Evolutionary conservation across 1,284 basidiomycete genomes (phyloP).

Genomic region (Sparassis latifolia): DNA sequence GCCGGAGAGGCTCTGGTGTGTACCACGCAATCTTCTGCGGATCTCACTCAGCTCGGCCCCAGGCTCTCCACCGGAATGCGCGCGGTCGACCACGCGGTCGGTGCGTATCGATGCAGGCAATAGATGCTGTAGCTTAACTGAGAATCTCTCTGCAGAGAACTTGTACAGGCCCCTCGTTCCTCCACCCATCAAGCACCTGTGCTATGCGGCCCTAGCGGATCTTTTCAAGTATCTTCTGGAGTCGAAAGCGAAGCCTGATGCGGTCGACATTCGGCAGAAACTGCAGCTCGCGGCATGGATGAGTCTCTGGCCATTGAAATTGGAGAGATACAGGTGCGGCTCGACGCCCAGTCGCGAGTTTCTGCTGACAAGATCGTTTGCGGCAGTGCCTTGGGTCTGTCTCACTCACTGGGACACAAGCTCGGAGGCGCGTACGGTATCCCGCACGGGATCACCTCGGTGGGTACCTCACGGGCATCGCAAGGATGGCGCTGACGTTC

Average conservation of each 20-base stretch:
- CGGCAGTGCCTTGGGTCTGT: constrained; percentile 59
- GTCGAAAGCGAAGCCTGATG: constrained; percentile 52
- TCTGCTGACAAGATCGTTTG: not conserved
- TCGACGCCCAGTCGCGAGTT: not conserved
- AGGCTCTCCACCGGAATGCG: constrained; percentile 76
- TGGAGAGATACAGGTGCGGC: constrained; percentile 46
- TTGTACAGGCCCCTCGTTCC: constrained; percentile 58
- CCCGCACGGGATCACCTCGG: constrained; percentile 78
- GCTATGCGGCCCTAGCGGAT: constrained; percentile 61
- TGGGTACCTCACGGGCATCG: constrained; percentile 23
- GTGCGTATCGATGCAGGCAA: constrained; percentile 21
- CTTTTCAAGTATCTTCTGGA: constrained; percentile 69
- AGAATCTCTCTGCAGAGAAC: constrained; percentile 39
- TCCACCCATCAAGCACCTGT: constrained; percentile 57
- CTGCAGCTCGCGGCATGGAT: constrained; percentile 76
- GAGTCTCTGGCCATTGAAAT: constrained; percentile 64
- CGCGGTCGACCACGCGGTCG: constrained; percentile 75
- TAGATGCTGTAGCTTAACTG: not conserved
- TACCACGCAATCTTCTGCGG: not conserved
- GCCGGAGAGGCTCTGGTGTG: constrained; percentile 69
- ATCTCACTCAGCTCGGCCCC: not conserved
- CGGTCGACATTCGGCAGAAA: constrained; percentile 58
- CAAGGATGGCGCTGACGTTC: not conserved
- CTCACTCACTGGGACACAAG: constrained; percentile 69
- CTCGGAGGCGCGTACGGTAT: constrained; percentile 74